Evolutionary conservation across 2,329 filamentous ascomycete species (phyloP), one percentile per base, ranked within the genome.

Genomic region (Elsinoe necatrix): DNA sequence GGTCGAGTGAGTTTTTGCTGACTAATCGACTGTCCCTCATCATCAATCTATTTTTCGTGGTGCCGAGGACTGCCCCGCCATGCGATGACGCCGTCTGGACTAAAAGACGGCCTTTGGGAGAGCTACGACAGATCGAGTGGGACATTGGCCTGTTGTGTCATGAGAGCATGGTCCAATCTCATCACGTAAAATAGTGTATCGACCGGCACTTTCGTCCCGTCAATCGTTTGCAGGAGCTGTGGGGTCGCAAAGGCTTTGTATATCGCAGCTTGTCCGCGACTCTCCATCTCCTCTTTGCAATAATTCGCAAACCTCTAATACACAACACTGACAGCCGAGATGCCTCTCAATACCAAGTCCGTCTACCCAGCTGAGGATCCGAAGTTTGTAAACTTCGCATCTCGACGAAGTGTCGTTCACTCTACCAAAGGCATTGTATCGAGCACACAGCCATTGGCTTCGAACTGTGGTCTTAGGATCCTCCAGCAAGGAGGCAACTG

Each of bases 351-450:
- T 60, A 68, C 73, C 12, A 71, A 70, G 58, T 72, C 79, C 55
- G 70, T 82, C 54, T 80, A 79, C 61, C 73, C 78, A 27, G 71
- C 73, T 55, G 65, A 66, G 20, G 72, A 78, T 43, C 72, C 76
- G 7, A 71, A 75, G 57, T 84, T 88, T 65, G 74, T 78, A 60
- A 79, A 80, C 60, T 92, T 89, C 67, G 72, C 87, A 8, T 95
- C 89, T 64, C 82, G 92, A 37, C 79, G 93, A 61, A 96, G 92
- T 64, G 90, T 95, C 11, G 89, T 97, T 11, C 91, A 97, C 69
- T 95, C 89, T 69, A 91, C 87, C 4, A 86, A 91, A 66, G 92
- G 90, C 45, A 95, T 97, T 58, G 87, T 97, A 48, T 81, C 91
- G 9, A 95, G 87, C 68, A 87, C 89, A 1, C 92, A 97, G 70